A percentile compares a stretch with the other conserved stretches of the same genome.
phyloP scores from a whole-genome alignment of 2,329 filamentous ascomycete genomes.

The Raffaelea albimanens region DNA sequence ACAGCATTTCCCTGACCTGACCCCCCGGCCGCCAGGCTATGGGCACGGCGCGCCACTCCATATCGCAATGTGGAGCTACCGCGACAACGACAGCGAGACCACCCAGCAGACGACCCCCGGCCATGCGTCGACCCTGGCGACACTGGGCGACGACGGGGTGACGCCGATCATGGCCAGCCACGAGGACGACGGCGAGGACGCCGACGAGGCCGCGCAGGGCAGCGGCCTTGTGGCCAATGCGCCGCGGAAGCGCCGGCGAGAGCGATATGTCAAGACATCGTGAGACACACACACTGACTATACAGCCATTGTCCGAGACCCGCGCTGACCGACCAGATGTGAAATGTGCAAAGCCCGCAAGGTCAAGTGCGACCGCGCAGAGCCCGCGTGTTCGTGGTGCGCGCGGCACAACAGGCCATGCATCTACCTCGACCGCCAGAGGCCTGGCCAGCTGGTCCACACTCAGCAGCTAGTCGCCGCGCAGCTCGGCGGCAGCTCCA shows the following conservation, averaged over 20 bases:
- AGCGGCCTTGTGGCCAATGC: background rate
- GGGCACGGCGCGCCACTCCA: background rate
- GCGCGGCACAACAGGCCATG: no score
- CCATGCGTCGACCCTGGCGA: background rate
- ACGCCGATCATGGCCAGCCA: background rate
- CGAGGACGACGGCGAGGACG: background rate
- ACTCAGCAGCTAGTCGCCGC: no score
- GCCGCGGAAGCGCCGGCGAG: background rate
- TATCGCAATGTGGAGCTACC: background rate
- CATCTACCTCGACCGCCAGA: no score
- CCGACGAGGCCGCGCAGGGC: background rate
- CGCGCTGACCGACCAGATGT: no score
- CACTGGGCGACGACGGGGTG: background rate
- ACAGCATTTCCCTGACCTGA: no score
- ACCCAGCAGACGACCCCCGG: background rate
- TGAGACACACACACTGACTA: background rate
- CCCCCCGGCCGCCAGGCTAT: no score
- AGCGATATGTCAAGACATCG: background rate
- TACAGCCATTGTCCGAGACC: no score
- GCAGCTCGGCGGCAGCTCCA: constrained; percentile 59
- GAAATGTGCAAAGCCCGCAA: no score
- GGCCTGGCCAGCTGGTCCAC: no score
- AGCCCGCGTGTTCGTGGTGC: no score
- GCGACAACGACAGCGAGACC: background rate
- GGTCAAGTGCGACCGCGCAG: no score